phyloP scores from a whole-genome alignment of 2,329 filamentous ascomycete species.

The Lachnellula cervina region DNA sequence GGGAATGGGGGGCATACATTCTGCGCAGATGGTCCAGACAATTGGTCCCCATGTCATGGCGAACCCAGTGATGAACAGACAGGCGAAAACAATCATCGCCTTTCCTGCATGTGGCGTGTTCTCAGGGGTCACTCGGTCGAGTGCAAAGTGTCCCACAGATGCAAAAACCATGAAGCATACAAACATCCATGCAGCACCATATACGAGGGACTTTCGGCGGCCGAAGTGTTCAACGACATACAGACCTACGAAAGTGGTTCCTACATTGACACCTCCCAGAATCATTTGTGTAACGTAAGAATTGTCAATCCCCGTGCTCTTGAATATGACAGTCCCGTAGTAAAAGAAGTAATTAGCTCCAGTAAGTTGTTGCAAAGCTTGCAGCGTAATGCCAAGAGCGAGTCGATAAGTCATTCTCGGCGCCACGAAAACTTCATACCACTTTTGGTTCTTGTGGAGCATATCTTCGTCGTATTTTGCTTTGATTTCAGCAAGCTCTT shows the following conservation, averaged over 20 bases:
- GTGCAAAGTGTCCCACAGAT: conserved; percentile 11
- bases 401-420: conserved; percentile 60
- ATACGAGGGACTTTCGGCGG: conserved; percentile 58
- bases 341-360: conserved; percentile 56
- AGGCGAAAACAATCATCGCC: conserved; percentile 65
- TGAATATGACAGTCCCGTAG: conserved; percentile 63
- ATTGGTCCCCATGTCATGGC: conserved; percentile 64
- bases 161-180: conserved; percentile 33
- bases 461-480: conserved; percentile 69
- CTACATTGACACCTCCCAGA: conserved; percentile 60
- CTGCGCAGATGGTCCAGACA: conserved; percentile 61
- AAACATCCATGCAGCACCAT: conserved; percentile 65
- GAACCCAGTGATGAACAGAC: conserved; percentile 68
- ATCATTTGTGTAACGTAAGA: conserved; percentile 63
- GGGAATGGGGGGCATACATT: conserved; percentile 29
- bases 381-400: conserved; percentile 56
- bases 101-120: conserved; percentile 46
- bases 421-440: conserved; percentile 55
- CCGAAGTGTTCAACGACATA: conserved; percentile 65
- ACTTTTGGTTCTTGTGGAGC: conserved; percentile 46
- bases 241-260: conserved; percentile 36
- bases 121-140: conserved; percentile 43
- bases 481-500: conserved; percentile 38
- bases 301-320: conserved; percentile 52
- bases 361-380: conserved; percentile 63